Evolutionary conservation across 768 basidiomycete species (phyloP), one percentile per base, ranked within the genome.

Genomic region (Rhodosporidiobolus sp.): DNA sequence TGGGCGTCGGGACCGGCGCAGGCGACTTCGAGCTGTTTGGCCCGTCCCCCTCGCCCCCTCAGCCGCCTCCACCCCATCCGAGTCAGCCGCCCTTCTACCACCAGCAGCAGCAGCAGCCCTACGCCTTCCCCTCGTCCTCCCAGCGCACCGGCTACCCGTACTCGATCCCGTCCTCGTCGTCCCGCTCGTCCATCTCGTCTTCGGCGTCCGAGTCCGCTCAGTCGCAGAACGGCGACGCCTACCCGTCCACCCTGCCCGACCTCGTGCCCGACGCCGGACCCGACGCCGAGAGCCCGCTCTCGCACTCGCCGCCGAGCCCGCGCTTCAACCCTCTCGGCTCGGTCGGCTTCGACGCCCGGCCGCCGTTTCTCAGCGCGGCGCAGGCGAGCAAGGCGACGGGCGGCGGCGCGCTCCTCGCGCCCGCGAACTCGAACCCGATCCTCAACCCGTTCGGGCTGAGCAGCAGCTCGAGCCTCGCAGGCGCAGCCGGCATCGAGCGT

Each of bases 181-280:
- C 58, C 58, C 28, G 46, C 5, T 60, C 56, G 20, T 59, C 56
- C 60, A 62, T 46, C 60, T 32, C 32, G 22, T 19, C 19, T 20
- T n/a, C n/a, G n/a, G 32, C 55, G 3, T 32, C 55, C 38, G 38
- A 43, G 8, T 17, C 32, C 30, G 10, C 28, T 3, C 24, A 22
- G 11, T 48, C 60, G 30, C 24, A 30, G 3, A 17, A 32, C 11
- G 46, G 22, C 46, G 60, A 50, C 48, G 28, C 22, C 60, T 59
- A 54, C 54, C 61, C 43, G 53, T 49, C 67, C 3, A 35, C 67
- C 38, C 38, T 69, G 11, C 67, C 72, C 9, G 68, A 74, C 52
- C 55, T 74, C 35, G 56, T 72, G 26, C 55, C 70, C n/a, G 64
- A 69, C 55, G 28, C 35, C n/a, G 64, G 58, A n/a, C n/a, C n/a